A percentile compares a stretch with the other conserved stretches of the same genome.
These are phyloP conservation scores for Neofusicoccum parvum DNA, from an alignment of 2,329 filamentous ascomycete genomes.

Conservation along the genomic window DNA sequence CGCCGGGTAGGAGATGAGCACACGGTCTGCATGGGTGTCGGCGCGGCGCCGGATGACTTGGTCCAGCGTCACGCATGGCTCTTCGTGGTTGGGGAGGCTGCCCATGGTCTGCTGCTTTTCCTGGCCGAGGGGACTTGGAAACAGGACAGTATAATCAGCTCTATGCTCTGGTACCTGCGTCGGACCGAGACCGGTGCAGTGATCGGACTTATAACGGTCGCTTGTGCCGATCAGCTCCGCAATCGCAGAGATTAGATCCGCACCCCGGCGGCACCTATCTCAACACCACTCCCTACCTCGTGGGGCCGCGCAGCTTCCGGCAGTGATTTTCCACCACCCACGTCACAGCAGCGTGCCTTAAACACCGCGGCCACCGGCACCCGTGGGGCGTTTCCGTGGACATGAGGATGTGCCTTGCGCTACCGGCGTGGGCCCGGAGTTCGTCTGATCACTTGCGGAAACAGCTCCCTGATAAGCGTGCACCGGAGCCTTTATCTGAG, in stretches of 20 bases:
- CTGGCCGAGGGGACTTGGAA: not conserved
- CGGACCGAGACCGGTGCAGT: slow-evolving; percentile 4
- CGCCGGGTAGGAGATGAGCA: slow-evolving; percentile 11
- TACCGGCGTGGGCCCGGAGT: too few relatives aligned
- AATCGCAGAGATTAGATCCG: slow-evolving; percentile 9
- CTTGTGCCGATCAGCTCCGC: not conserved
- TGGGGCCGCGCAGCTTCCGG: not conserved
- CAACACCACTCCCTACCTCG: not conserved
- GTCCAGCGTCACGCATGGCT: slow-evolving; percentile 10
- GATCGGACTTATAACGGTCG: slow-evolving; percentile 12
- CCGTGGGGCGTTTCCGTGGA: not conserved
- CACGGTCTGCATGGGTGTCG: not conserved
- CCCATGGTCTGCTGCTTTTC: not conserved
- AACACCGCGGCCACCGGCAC: too few relatives aligned
- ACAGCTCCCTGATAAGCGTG: too few relatives aligned
- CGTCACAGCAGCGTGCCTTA: not conserved
- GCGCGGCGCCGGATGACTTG: slow-evolving; percentile 13
- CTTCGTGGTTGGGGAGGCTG: not conserved
- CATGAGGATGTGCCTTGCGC: too few relatives aligned
- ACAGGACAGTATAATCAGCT: not conserved
- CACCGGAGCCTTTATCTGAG: too few relatives aligned
- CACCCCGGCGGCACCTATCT: not conserved
- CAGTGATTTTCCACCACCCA: not conserved
- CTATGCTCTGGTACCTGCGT: not conserved
- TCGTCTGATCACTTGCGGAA: too few relatives aligned